Evolutionary conservation across 768 basidiomycete species (phyloP), one percentile per base, ranked within the genome.

Genomic region (Serendipita vermifera): DNA sequence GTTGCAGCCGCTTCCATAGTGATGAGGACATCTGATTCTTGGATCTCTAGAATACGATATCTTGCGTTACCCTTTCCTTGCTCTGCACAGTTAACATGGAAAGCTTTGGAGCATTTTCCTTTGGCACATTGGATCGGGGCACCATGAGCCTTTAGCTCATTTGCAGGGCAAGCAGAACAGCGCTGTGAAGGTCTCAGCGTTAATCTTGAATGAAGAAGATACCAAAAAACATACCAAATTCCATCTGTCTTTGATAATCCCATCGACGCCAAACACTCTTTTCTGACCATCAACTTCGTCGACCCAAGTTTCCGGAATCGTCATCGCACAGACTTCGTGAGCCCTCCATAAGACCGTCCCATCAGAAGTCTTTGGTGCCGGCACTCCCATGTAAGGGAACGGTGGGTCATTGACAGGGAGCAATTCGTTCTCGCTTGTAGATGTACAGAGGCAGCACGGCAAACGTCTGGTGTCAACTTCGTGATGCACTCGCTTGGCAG

Each of bases 281-380:
- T 66, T 64, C 48, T 66, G 57, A 9, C 60, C 68, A 36, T 80
- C 78, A 3, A 83, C 65, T 38, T 79, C 80, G 64, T 91, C 90
- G 22, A 94, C 79, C 83, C 90, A 94, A 0, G 92, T 90, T 67
- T 97, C 91, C 0, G 93, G 94, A 5, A 96, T 75, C 14, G 88
- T 77, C 36, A 73, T 77, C 3, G 85, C 90, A 64, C 90, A 94
- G 5, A 74, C 68, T 61, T 82, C 82, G 66, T 96, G 91, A 0
- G 87, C 89, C 75, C 76, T 75, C 83, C 85, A 87, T 4, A 69
- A 64, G 40, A 71, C 72, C 17, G 61, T 39, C 39, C 65, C 35
- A 38, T 58, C 54, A 32, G 40, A 48, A 13, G 41, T 17, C 13
- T 38, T 73, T 67, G 43, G 15, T 6, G 22, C 33, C 0, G 46